Conservation (phyloP, 192 early-diverging fungal genomes). For the Entrophospora sp. region DNA sequence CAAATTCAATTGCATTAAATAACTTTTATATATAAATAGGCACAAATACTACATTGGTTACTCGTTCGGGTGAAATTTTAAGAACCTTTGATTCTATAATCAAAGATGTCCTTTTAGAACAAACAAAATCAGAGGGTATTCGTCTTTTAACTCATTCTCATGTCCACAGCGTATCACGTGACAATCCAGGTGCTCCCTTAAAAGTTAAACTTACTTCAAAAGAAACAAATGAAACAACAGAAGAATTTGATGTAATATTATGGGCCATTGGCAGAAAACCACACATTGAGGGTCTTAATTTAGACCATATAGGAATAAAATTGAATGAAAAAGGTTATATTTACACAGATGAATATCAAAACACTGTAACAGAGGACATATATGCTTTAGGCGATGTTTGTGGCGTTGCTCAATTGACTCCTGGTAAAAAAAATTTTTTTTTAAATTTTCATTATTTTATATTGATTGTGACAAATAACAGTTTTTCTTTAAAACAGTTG, state of each 20-base stretch:
- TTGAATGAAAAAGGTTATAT: slow-evolving; percentile 65
- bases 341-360: slow-evolving; percentile 78
- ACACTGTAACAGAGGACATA: slow-evolving; percentile 59
- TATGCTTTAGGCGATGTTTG: slow-evolving; percentile 93
- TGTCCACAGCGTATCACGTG: slow-evolving; percentile 56
- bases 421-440: slow-evolving; percentile 40
- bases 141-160: slow-evolving; percentile 62
- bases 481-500: slow-evolving; percentile 40
- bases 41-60: slow-evolving; percentile 71
- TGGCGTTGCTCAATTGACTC: slow-evolving; percentile 86
- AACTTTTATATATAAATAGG: too few species aligned
- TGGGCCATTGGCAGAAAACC: slow-evolving; percentile 89
- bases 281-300: slow-evolving; percentile 59
- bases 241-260: slow-evolving; percentile 75
- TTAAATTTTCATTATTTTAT: background rate
- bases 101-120: slow-evolving; percentile 65
- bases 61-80: slow-evolving; percentile 78
- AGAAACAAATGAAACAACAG: slow-evolving; percentile 30
- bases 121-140: slow-evolving; percentile 70
- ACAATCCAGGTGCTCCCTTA: slow-evolving; percentile 43
- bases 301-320: slow-evolving; percentile 56
- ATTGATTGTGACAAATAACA: background rate
- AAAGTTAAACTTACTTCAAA: slow-evolving; percentile 33
- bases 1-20: too few species aligned
- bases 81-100: slow-evolving; percentile 81